A percentile compares a stretch with the other conserved stretches of the same genome.
phyloP scores from a whole-genome alignment of 1,284 basidiomycete species.

The Schizophyllum amplum region DNA sequence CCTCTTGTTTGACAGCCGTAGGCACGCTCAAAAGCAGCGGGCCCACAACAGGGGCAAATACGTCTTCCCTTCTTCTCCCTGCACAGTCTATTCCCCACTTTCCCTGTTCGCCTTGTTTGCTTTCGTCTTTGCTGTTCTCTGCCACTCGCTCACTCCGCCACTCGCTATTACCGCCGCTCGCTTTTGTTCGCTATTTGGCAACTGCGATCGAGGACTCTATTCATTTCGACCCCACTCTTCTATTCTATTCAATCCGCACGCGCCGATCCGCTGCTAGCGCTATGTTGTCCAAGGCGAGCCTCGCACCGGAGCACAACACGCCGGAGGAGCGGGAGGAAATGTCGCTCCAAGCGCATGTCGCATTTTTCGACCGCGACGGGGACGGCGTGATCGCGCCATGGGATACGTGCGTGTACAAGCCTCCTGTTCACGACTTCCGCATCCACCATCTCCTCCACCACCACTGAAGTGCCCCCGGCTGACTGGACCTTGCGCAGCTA shows the following conservation, averaged over 20 bases:
- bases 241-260: neutral
- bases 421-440: too few relatives aligned
- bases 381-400: constrained; percentile 46
- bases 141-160: neutral
- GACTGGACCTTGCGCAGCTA: constrained; percentile 18
- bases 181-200: neutral
- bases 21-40: neutral
- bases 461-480: neutral
- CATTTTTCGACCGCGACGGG: constrained; percentile 38
- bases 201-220: neutral
- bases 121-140: neutral
- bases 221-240: neutral
- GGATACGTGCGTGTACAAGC: constrained; percentile 38
- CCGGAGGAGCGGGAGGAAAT: neutral
- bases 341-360: constrained; percentile 34
- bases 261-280: neutral
- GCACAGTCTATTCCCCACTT: too few relatives aligned
- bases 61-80: neutral
- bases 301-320: neutral
- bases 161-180: neutral
- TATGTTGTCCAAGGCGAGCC: neutral
- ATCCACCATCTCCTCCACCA: too few relatives aligned
- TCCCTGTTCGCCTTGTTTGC: neutral
- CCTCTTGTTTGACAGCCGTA: neutral
- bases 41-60: neutral